phyloP scores from a whole-genome alignment of 306 rosid genomes.

The Vigna hirtella region DNA sequence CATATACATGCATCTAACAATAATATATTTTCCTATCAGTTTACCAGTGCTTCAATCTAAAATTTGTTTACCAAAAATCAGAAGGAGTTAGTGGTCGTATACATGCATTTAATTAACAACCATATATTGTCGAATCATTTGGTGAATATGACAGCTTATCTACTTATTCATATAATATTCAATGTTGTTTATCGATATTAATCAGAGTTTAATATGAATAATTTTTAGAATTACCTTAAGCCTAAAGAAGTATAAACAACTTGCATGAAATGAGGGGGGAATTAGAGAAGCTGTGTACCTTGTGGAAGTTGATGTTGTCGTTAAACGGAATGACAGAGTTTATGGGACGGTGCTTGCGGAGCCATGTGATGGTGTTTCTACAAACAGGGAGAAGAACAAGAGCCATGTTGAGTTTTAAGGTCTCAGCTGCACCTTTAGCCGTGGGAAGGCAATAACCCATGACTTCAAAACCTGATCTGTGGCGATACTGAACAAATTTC shows the following conservation, averaged over 20 bases:
- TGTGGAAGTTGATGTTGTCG: conserved; percentile 82
- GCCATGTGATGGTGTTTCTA: conserved; percentile 79
- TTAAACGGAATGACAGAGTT: conserved; percentile 74
- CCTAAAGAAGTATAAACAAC: neutral
- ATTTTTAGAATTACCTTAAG: neutral
- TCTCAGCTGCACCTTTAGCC: conserved; percentile 92
- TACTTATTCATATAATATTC: neutral
- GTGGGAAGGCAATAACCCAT: conserved; percentile 91
- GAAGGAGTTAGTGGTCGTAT: neutral
- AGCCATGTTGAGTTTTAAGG: conserved; percentile 90
- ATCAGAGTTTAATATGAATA: neutral
- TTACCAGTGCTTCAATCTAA: neutral
- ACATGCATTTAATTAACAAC: neutral
- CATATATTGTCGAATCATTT: neutral
- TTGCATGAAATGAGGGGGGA: neutral
- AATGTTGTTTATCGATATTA: neutral
- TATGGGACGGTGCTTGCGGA: conserved; percentile 57
- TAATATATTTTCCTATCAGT: neutral
- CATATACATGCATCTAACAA: neutral
- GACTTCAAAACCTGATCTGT: conserved; percentile 71
- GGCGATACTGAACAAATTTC: conserved; percentile 77
- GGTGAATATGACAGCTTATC: conserved; percentile 3
- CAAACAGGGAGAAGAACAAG: conserved; percentile 81
- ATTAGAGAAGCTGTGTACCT: conserved; percentile 51
- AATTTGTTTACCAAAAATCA: neutral